Conservation (phyloP, 2,329 filamentous ascomycete genomes). For the Knoxdaviesia proteae region DNA sequence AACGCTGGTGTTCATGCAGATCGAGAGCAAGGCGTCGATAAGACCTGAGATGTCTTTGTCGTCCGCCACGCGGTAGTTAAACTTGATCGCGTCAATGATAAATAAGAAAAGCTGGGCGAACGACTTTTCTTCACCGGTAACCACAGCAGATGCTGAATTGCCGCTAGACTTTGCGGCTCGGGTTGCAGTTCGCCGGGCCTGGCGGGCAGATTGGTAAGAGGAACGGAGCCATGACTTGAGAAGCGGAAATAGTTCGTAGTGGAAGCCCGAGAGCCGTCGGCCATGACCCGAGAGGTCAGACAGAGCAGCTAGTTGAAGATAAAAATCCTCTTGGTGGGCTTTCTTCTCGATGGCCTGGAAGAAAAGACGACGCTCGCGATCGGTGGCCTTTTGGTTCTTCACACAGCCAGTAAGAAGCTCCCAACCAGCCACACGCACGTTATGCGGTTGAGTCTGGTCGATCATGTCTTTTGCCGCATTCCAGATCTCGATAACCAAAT, state of each 20-base stretch:
- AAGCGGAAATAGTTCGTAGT: slow-evolving; percentile 43
- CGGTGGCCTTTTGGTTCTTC: slow-evolving; percentile 39
- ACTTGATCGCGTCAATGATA: slow-evolving; percentile 49
- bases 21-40: slow-evolving; percentile 39
- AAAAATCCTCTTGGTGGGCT: slow-evolving; percentile 40
- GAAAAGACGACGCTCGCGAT: slow-evolving; percentile 44
- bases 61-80: slow-evolving; percentile 48
- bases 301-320: slow-evolving; percentile 42
- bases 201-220: slow-evolving; percentile 30
- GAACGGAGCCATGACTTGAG: slow-evolving; percentile 38
- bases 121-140: slow-evolving; percentile 33
- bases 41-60: slow-evolving; percentile 39
- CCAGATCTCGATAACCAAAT: slow-evolving; percentile 41
- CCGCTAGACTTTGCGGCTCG: slow-evolving; percentile 11
- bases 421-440: slow-evolving; percentile 39
- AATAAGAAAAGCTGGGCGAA: slow-evolving; percentile 44
- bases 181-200: slow-evolving; percentile 26
- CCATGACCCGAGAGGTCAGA: slow-evolving; percentile 40
- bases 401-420: slow-evolving; percentile 44
- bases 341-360: slow-evolving; percentile 39
- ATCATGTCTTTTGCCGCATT: slow-evolving; percentile 45
- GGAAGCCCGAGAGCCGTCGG: slow-evolving; percentile 42
- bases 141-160: slow-evolving; percentile 1
- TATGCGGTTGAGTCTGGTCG: slow-evolving; percentile 28
- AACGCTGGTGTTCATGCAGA: slow-evolving; percentile 46